Percentiles rank a stretch among this genome's conserved stretches.
Evolutionary conservation across 1,139 yeast species (phyloP).

Genomic region (Protomyces macrosporus): DNA sequence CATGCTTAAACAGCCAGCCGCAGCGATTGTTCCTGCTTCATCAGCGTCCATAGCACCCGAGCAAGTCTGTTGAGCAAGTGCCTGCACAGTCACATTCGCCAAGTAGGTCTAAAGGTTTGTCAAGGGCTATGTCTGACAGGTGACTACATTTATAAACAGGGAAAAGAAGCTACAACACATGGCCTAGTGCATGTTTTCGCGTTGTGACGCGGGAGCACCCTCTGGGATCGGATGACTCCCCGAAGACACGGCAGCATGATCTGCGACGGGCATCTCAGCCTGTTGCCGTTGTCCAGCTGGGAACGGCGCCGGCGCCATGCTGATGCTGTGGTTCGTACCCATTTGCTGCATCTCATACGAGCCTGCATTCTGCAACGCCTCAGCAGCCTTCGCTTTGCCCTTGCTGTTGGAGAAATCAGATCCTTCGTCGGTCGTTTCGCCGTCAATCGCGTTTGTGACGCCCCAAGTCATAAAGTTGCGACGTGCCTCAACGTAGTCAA

Average conservation of each 20-base stretch:
- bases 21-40: too few relatives aligned
- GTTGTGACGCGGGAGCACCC: neutral
- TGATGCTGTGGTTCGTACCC: neutral
- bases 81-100: too few relatives aligned
- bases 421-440: conserved; percentile 3
- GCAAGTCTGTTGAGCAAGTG: too few relatives aligned
- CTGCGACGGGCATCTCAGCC: neutral
- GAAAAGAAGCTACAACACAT: neutral
- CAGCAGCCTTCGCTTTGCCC: conserved; percentile 19
- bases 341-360: conserved; percentile 18
- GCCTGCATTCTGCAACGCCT: conserved; percentile 12
- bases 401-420: neutral
- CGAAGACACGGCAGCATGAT: too few relatives aligned
- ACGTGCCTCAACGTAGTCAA: conserved; percentile 94
- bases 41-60: too few relatives aligned
- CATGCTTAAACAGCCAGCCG: too few relatives aligned
- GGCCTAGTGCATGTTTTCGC: too few relatives aligned
- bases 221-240: neutral
- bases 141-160: too few relatives aligned
- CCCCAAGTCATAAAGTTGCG: conserved; percentile 79
- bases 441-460: conserved; percentile 16
- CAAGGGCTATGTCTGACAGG: too few relatives aligned
- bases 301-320: neutral
- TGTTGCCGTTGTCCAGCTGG: neutral
- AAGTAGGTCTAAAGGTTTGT: too few relatives aligned